These are phyloP conservation scores for Leccinum disarticulatum DNA, from an alignment of 768 basidiomycete species.

Conservation along the genomic window DNA sequence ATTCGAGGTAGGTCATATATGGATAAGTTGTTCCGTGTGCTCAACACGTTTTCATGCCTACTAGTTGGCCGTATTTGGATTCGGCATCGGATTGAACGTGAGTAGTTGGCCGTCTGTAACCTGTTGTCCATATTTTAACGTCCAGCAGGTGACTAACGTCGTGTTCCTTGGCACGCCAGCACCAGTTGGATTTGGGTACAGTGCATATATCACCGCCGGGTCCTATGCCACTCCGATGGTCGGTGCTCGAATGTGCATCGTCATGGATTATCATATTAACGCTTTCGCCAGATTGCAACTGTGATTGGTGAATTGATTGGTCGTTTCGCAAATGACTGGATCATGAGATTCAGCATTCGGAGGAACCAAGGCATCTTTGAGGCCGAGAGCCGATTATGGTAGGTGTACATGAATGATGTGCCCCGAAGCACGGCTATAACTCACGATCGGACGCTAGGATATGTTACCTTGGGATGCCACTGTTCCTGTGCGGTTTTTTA, in stretches of 20 bases:
- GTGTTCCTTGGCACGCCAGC: conserved; percentile 50
- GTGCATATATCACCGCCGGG: conserved; percentile 39
- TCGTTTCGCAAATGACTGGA: conserved; percentile 50
- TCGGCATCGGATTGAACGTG: conserved; percentile 46
- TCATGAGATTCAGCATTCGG: conserved; percentile 43
- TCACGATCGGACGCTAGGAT: conserved; percentile 22
- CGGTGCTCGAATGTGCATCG: conserved; percentile 1
- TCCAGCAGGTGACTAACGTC: conserved; percentile 49
- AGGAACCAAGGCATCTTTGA: conserved; percentile 52
- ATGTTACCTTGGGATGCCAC: conserved; percentile 40
- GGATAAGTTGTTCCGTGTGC: neutral
- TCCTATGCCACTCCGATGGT: conserved; percentile 47
- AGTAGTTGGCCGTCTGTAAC: conserved; percentile 3
- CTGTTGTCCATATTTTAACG: neutral
- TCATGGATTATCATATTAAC: neutral
- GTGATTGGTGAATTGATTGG: conserved; percentile 53
- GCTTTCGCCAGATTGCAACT: conserved; percentile 40
- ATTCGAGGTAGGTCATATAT: conserved; percentile 35
- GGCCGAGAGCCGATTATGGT: conserved; percentile 49
- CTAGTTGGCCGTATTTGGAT: conserved; percentile 47
- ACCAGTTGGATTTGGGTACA: conserved; percentile 49
- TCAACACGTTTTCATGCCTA: conserved; percentile 11
- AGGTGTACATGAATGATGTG: conserved; percentile 3
- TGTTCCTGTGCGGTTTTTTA: conserved; percentile 43
- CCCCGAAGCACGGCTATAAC: neutral